These are phyloP conservation scores for Dothidotthia symphoricarpi DNA, from an alignment of 2,329 filamentous ascomycete genomes.

Conservation along the genomic window DNA sequence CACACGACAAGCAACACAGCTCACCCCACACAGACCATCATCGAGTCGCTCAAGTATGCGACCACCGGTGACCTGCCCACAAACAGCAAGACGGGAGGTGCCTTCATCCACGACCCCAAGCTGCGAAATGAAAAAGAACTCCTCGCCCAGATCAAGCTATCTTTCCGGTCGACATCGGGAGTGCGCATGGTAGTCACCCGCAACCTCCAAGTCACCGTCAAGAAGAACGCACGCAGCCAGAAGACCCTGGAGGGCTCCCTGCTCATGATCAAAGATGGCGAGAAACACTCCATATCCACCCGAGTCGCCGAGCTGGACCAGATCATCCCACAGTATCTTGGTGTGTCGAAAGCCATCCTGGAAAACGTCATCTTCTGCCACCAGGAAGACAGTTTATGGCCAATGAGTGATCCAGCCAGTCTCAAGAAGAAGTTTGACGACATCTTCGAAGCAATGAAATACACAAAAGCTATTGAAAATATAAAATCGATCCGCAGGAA, in stretches of 20 bases:
- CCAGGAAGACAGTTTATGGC: slow-evolving; percentile 96
- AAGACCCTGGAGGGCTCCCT: slow-evolving; percentile 85
- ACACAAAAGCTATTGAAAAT: slow-evolving; percentile 95
- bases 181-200: slow-evolving; percentile 79
- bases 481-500: slow-evolving; percentile 84
- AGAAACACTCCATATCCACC: slow-evolving; percentile 75
- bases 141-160: slow-evolving; percentile 84
- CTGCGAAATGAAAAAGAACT: slow-evolving; percentile 84
- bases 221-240: slow-evolving; percentile 71
- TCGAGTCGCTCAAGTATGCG: slow-evolving; percentile 97
- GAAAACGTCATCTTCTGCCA: slow-evolving; percentile 98
- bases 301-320: slow-evolving; percentile 78
- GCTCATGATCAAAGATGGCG: slow-evolving; percentile 72
- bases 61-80: slow-evolving; percentile 92
- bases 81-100: slow-evolving; percentile 80
- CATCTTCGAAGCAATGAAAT: slow-evolving; percentile 96
- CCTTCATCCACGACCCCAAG: slow-evolving; percentile 98
- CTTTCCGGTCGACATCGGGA: slow-evolving; percentile 76
- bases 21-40: slow-evolving; percentile 67
- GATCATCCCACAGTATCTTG: slow-evolving; percentile 80
- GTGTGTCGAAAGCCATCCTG: slow-evolving; percentile 84
- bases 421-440: slow-evolving; percentile 96
- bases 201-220: slow-evolving; percentile 80
- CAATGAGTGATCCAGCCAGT: slow-evolving; percentile 79
- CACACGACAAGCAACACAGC: background rate